Conservation (phyloP, 1,284 basidiomycete species). For the Cystobasidium slooffiae region DNA sequence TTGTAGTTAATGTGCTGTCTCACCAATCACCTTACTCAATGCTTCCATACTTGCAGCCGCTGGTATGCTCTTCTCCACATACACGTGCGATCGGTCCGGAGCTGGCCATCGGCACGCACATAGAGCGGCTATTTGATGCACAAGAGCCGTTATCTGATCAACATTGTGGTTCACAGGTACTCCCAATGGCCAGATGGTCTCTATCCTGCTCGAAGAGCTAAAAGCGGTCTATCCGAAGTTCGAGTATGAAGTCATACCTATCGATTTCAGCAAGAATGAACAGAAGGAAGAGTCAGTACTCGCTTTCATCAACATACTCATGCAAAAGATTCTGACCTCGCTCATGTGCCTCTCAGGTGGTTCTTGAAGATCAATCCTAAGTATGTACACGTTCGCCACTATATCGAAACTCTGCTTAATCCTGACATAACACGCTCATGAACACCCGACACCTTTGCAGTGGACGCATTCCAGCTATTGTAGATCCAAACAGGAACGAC, state of each 20-base stretch:
- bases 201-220: conserved; percentile 61
- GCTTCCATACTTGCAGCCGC: conserved; percentile 3
- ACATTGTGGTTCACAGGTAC: conserved; percentile 6
- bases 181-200: conserved; percentile 37
- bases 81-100: background rate
- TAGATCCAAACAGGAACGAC: conserved; percentile 63
- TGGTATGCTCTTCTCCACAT: conserved; percentile 8
- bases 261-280: conserved; percentile 63
- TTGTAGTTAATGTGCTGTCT: too few species aligned
- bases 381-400: conserved; percentile 58
- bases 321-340: background rate
- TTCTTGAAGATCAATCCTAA: conserved; percentile 65
- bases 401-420: background rate
- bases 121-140: background rate
- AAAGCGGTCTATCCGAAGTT: conserved; percentile 65
- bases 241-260: conserved; percentile 65
- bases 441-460: background rate
- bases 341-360: conserved; percentile 25
- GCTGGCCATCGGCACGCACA: conserved; percentile 11
- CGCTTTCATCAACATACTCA: background rate
- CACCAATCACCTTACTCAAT: background rate
- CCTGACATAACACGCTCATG: too few species aligned
- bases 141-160: background rate
- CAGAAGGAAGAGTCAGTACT: conserved; percentile 67
- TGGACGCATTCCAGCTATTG: conserved; percentile 61